Evolutionary conservation across 2,329 filamentous ascomycete genomes (phyloP).

Genomic region (Lachnellula subtilissima): DNA sequence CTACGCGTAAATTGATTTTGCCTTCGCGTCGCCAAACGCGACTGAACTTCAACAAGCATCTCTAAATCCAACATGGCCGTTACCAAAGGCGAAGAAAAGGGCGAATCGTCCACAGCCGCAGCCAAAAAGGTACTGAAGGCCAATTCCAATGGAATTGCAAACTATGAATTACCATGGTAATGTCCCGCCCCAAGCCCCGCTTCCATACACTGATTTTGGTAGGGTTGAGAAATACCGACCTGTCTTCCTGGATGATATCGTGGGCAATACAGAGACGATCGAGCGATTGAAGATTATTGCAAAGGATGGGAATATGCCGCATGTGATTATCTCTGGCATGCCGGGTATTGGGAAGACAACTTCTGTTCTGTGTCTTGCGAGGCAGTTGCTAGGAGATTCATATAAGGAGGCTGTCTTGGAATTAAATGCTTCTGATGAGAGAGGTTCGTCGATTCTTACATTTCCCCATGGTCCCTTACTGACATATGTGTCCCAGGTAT

Average conservation of each 20-base stretch:
- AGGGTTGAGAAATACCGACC: slow-evolving; percentile 99
- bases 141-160: slow-evolving; percentile 45
- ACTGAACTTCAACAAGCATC: slow-evolving; percentile 10
- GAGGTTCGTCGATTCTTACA: slow-evolving; percentile 49
- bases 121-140: slow-evolving; percentile 51
- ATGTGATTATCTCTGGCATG: slow-evolving; percentile 99
- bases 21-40: slow-evolving; percentile 14
- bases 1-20: slow-evolving; percentile 11
- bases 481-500: slow-evolving; percentile 55
- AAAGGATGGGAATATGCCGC: slow-evolving; percentile 98
- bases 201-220: slow-evolving; percentile 19
- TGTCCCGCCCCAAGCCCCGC: not conserved
- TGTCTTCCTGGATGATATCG: slow-evolving; percentile 90
- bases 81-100: slow-evolving; percentile 36
- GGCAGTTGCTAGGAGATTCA: slow-evolving; percentile 82
- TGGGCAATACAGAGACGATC: slow-evolving; percentile 96
- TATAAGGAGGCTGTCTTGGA: slow-evolving; percentile 98
- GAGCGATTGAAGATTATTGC: slow-evolving; percentile 97
- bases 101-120: slow-evolving; percentile 55
- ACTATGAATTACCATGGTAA: slow-evolving; percentile 78
- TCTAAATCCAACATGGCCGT: slow-evolving; percentile 20
- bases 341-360: slow-evolving; percentile 98
- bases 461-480: not conserved
- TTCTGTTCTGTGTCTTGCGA: slow-evolving; percentile 85
- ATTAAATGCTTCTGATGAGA: slow-evolving; percentile 92